Base-by-base conservation (phyloP, 2,329 filamentous ascomycete species). In the Neobulgaria alba region DNA sequence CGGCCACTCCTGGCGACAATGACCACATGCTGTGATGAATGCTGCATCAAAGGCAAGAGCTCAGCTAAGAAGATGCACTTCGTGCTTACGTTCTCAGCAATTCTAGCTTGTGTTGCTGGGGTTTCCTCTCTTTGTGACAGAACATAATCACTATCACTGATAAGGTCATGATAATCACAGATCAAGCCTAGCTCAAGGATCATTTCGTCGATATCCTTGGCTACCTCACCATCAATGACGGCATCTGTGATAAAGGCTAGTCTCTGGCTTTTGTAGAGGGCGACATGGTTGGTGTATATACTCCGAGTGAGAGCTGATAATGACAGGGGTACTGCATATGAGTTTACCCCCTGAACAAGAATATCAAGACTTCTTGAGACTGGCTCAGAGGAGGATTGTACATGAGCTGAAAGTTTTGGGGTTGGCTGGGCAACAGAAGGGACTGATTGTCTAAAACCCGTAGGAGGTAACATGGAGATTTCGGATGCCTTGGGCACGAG, bases 31-130 rank as follows among this genome's bases (percentile, higher is more conserved):
- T 64, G 67, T 9, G 68, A 62, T 10, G 61, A 56, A 12, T 61
- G 57, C n/a, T 56, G 53, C 9, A 78, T 53, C 7, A 58, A 53
- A 15, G 68, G 61, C 20, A 79, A 54, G 3, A 82, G 61, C 46
- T 78, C 73, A 33, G 66, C 69, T 4, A 79, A 51, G 49, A 82
- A 81, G 21, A 67, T 68, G 49, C 73, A 76, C 49, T 82, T 82
- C 40, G 72, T 62, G 56, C 77, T 80, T 8, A 73, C 69, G 38
- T 69, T 69, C 41, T 69, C 66, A 2, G 69, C 67, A 48, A 76
- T 73, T 52, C 69, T 77, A 3, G 55, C 56, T 49, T 69, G 68
- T 39, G 67, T 61, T 16, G 69, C 64, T 3, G 57, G 53, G 5
- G 65, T 52, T 2, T 64, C 57, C 41, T 74, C 60, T 10, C 29